phyloP scores from a whole-genome alignment of 768 basidiomycete genomes.

The Rhodotorula diobovata region DNA sequence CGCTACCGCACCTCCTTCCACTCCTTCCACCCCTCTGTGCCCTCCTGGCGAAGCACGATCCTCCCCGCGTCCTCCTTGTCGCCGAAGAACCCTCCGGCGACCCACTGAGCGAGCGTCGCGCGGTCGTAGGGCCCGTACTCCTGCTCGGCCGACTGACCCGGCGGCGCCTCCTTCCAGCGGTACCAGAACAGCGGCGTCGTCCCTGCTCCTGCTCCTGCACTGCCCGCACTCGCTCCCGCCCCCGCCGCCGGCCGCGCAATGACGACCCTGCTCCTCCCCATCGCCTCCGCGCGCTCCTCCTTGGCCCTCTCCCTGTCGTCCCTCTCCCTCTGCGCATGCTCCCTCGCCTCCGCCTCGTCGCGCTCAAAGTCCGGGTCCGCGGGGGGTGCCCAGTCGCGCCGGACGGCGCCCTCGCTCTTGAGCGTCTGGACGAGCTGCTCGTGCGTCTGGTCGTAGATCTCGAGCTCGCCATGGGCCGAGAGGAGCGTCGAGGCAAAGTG shows the following conservation, averaged over 20 bases:
- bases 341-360: conserved; percentile 7
- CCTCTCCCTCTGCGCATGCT: conserved; percentile 37
- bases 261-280: conserved; percentile 11
- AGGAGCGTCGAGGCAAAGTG: conserved; percentile 82
- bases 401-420: conserved; percentile 66
- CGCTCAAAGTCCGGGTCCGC: conserved; percentile 51
- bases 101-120: conserved; percentile 75
- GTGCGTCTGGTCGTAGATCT: conserved; percentile 79
- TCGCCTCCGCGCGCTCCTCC: not conserved
- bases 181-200: conserved; percentile 59
- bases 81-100: conserved; percentile 76
- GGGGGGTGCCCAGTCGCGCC: conserved; percentile 66
- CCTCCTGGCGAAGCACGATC: conserved; percentile 61
- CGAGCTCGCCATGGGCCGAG: conserved; percentile 69
- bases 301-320: conserved; percentile 51
- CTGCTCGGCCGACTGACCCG: conserved; percentile 51
- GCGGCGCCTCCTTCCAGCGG: conserved; percentile 59
- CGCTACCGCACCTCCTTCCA: conserved; percentile 29
- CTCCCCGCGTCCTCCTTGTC: conserved; percentile 59
- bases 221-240: not conserved
- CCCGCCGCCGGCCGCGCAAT: conserved; percentile 12
- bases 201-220: not conserved
- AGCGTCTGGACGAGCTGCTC: conserved; percentile 76
- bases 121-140: conserved; percentile 75
- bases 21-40: conserved; percentile 45